Evolutionary conservation across 2,329 filamentous ascomycete genomes (phyloP).

Genomic region (Diaporthe ilicicola): DNA sequence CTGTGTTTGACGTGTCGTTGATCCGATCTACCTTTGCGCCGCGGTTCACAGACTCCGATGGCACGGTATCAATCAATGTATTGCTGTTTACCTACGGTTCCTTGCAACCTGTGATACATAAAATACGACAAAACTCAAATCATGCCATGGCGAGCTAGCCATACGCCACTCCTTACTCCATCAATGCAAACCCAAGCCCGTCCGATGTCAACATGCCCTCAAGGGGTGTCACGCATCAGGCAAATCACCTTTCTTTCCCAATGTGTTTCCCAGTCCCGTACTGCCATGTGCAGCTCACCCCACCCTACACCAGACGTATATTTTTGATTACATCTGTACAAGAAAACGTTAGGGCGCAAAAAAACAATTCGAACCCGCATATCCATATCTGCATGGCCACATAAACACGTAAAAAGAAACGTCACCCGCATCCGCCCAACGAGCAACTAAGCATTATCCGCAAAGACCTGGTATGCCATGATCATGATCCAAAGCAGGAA

Average conservation of each 20-base stretch:
- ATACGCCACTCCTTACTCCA: not conserved
- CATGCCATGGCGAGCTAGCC: not conserved
- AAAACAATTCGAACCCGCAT: not conserved
- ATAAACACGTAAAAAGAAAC: not conserved
- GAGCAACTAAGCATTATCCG: conserved; percentile 39
- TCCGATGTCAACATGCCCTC: not conserved
- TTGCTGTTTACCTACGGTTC: not conserved
- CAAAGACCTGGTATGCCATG: conserved; percentile 73
- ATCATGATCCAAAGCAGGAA: conserved; percentile 75
- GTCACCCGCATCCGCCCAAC: conserved; percentile 31
- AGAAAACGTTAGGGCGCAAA: too few species aligned
- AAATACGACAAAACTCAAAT: too few species aligned
- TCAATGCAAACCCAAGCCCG: not conserved
- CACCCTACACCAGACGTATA: not conserved
- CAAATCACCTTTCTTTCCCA: not conserved
- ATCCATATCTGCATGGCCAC: not conserved
- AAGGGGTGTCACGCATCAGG: not conserved
- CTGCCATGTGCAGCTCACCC: not conserved
- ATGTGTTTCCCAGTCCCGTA: not conserved
- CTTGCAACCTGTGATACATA: not conserved
- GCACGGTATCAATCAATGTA: not conserved
- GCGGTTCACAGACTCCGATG: rapidly evolving
- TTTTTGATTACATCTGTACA: not conserved
- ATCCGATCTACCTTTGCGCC: too few species aligned
- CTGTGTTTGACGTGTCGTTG: rapidly evolving